Conservation (phyloP, 2,329 filamentous ascomycete genomes). For the Hypoxylon rubiginosum region DNA sequence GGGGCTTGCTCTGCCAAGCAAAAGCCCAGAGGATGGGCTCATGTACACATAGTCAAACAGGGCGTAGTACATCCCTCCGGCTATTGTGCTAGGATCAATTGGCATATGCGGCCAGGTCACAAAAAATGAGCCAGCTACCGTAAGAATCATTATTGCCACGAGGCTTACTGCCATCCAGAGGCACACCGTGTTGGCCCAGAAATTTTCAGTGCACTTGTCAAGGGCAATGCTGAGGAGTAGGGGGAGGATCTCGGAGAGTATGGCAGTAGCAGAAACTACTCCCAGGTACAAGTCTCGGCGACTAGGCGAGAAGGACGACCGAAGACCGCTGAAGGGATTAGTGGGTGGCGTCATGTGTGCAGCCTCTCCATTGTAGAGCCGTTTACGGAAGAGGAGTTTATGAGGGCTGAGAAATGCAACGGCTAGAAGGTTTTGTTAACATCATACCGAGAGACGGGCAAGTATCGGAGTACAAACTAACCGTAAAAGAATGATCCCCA, state of each 20-base stretch:
- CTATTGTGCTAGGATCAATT: constrained; percentile 62
- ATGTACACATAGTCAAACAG: constrained; percentile 42
- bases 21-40: constrained; percentile 35
- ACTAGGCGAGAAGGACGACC: constrained; percentile 52
- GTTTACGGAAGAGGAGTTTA: constrained; percentile 56
- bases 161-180: constrained; percentile 57
- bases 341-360: constrained; percentile 57
- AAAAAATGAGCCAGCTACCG: constrained; percentile 57
- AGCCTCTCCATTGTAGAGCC: constrained; percentile 55
- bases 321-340: constrained; percentile 62
- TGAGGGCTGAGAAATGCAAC: constrained; percentile 62
- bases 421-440: constrained; percentile 51
- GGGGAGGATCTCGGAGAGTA: constrained; percentile 65
- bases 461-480: constrained; percentile 34
- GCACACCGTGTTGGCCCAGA: constrained; percentile 57
- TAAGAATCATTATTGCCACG: constrained; percentile 59
- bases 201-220: constrained; percentile 59
- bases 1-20: constrained; percentile 27
- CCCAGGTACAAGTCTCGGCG: constrained; percentile 57
- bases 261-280: constrained; percentile 57
- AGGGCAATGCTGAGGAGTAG: constrained; percentile 64
- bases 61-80: constrained; percentile 60
- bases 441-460: not conserved
- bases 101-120: constrained; percentile 60
- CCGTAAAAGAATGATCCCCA: constrained; percentile 55